Evolutionary conservation across 805 yeast species (phyloP).

Genomic region (Teunomyces funiuensis): DNA sequence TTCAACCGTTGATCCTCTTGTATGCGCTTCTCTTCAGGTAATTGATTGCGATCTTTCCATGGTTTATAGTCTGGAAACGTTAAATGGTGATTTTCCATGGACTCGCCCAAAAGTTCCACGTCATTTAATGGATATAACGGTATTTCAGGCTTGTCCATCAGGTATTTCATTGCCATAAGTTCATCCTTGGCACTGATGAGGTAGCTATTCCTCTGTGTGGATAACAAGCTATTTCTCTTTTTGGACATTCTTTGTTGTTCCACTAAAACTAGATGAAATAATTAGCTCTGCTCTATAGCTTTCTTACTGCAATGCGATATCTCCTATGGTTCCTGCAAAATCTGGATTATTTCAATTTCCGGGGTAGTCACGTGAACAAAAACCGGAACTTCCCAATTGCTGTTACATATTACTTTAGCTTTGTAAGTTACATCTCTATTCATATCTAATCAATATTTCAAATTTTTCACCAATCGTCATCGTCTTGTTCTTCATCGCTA

Average conservation of each 20-base stretch:
- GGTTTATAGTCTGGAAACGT: constrained; percentile 71
- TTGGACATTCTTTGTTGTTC: constrained; percentile 23
- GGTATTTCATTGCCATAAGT: constrained; percentile 33
- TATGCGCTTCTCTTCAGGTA: constrained; percentile 22
- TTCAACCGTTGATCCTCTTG: constrained; percentile 56
- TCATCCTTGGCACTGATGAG: constrained; percentile 27
- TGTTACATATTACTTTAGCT: neutral
- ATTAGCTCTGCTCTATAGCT: too few species aligned
- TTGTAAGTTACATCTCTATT: constrained; percentile 1
- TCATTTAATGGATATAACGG: constrained; percentile 37
- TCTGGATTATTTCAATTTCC: neutral
- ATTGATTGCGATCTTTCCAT: constrained; percentile 57
- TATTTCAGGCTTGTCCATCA: constrained; percentile 34
- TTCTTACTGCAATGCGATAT: neutral
- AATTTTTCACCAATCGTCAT: constrained; percentile 44
- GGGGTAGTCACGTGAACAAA: constrained; percentile 1
- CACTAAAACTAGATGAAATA: too few species aligned
- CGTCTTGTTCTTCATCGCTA: constrained; percentile 70
- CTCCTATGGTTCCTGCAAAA: neutral
- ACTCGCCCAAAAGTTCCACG: constrained; percentile 5
- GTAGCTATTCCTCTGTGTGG: constrained; percentile 22
- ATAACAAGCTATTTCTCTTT: constrained; percentile 28
- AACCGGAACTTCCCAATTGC: neutral
- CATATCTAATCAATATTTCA: constrained; percentile 5
- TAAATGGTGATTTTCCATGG: neutral